Percentiles rank a stretch among this genome's conserved stretches.
Evolutionary conservation across 2,329 filamentous ascomycete species (phyloP).

Genomic region (Alternaria sp.): DNA sequence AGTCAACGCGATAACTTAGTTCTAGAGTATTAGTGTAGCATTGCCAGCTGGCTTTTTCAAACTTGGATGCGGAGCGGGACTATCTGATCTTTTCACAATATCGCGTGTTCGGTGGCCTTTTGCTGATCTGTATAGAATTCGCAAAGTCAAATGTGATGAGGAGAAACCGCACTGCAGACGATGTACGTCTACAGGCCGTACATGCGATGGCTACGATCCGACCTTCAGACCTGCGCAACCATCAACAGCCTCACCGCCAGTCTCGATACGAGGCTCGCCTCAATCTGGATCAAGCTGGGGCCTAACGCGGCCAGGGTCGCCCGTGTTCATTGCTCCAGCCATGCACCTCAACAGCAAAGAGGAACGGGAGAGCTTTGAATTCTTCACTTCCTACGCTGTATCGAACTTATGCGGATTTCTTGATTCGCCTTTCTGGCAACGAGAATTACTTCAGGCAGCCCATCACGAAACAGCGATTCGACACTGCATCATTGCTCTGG

Average conservation of each 20-base stretch:
- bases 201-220: slow-evolving; percentile 44
- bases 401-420: slow-evolving; percentile 41
- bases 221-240: slow-evolving; percentile 15
- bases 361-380: slow-evolving; percentile 43
- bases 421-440: slow-evolving; percentile 45
- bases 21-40: neutral
- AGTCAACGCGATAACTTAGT: neutral
- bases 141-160: slow-evolving; percentile 48
- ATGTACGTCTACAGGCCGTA: slow-evolving; percentile 45
- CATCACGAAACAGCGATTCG: slow-evolving; percentile 43
- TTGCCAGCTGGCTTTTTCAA: neutral
- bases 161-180: slow-evolving; percentile 42
- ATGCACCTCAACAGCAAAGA: slow-evolving; percentile 32
- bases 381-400: slow-evolving; percentile 40
- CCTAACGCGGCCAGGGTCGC: slow-evolving; percentile 18
- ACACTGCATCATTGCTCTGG: slow-evolving; percentile 43
- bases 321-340: slow-evolving; percentile 24
- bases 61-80: neutral
- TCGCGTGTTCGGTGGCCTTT: neutral
- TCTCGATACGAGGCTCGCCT: slow-evolving; percentile 2
- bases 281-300: neutral
- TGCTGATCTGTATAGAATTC: slow-evolving; percentile 35
- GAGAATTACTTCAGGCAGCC: slow-evolving; percentile 44
- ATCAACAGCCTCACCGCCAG: slow-evolving; percentile 10
- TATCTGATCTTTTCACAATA: neutral